phyloP scores from a whole-genome alignment of 169 alveolate species.

The Sarcocystis neurona region DNA sequence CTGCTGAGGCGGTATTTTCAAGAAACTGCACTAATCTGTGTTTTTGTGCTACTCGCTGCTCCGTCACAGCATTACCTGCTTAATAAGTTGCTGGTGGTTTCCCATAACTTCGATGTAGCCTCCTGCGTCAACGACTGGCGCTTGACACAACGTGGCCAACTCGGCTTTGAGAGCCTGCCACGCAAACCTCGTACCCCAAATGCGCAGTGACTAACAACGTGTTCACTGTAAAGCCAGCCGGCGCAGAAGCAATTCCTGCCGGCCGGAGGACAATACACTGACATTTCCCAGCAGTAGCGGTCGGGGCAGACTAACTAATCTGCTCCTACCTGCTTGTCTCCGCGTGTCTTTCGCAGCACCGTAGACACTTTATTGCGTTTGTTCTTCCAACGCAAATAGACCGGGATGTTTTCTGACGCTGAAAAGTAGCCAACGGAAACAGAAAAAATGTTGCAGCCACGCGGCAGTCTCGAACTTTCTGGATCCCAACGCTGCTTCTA shows the following conservation, averaged over 20 bases:
- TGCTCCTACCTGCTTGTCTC: background rate
- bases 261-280: background rate
- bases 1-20: too few species aligned
- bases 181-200: background rate
- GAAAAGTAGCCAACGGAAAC: background rate
- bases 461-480: too few species aligned
- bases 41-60: background rate
- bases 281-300: background rate
- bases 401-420: constrained; percentile 28
- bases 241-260: too few species aligned
- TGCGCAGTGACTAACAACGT: too few species aligned
- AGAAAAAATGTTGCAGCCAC: background rate
- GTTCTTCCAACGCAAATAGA: constrained; percentile 14
- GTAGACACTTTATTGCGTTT: constrained; percentile 24
- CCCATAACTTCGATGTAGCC: constrained; percentile 23
- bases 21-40: background rate
- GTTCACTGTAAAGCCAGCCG: too few species aligned
- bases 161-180: constrained; percentile 16
- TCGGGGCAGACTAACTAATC: background rate
- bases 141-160: constrained; percentile 16
- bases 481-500: too few species aligned
- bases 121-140: constrained; percentile 17
- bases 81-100: background rate
- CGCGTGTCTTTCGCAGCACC: background rate
- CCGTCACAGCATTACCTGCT: background rate